These are phyloP conservation scores for Thraustotheca clavata DNA, from an alignment of 352 stramenopile species.

Conservation along the genomic window DNA sequence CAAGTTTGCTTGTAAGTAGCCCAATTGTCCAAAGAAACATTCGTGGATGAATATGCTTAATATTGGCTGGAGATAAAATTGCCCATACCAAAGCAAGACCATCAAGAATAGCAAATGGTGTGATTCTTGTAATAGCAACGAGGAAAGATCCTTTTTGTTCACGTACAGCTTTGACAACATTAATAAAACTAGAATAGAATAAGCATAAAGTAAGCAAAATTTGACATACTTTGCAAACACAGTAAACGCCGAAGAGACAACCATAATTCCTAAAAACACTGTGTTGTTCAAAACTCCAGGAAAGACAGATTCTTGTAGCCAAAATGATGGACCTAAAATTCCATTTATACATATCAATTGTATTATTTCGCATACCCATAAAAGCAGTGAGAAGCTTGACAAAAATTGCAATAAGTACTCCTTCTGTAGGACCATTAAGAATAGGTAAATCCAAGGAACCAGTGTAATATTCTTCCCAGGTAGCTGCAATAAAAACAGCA, in stretches of 20 bases:
- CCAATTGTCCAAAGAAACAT: conserved; percentile 84
- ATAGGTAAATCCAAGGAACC: conserved; percentile 91
- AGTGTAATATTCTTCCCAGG: conserved; percentile 93
- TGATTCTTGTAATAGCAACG: conserved; percentile 68
- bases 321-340: conserved; percentile 48
- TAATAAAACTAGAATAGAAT: conserved; percentile 41
- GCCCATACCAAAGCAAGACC: conserved; percentile 57
- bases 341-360: not conserved
- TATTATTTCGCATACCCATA: conserved; percentile 23
- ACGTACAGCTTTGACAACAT: conserved; percentile 59
- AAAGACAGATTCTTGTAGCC: conserved; percentile 45
- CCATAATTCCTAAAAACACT: conserved; percentile 59
- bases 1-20: conserved; percentile 81
- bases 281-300: conserved; percentile 75
- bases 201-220: not conserved
- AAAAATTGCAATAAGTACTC: conserved; percentile 82
- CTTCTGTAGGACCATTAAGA: conserved; percentile 96
- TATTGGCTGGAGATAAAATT: conserved; percentile 58
- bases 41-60: conserved; percentile 63
- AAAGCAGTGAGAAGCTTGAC: conserved; percentile 67
- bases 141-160: conserved; percentile 61
- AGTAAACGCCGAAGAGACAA: conserved; percentile 48
- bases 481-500: conserved; percentile 80
- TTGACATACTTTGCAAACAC: conserved; percentile 72
- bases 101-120: conserved; percentile 71